Evolutionary conservation across 129 eudicot genomes (phyloP).

Genomic region (Ambrosia artemisiifolia): DNA sequence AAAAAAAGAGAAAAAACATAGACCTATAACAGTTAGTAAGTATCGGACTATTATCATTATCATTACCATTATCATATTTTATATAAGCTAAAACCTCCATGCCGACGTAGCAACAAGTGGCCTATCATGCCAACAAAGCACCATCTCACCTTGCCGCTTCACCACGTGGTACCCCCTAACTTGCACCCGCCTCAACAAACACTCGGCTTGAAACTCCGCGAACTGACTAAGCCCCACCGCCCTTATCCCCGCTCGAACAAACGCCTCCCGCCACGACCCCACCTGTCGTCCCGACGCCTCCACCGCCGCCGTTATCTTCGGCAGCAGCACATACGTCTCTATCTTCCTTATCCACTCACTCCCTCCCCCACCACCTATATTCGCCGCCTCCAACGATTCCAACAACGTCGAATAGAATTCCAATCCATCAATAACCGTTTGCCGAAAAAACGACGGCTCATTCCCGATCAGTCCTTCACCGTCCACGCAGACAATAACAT

Average conservation of each 20-base stretch:
- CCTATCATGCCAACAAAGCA: slow-evolving; percentile 98
- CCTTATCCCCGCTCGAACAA: slow-evolving; percentile 62
- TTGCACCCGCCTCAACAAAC: slow-evolving; percentile 71
- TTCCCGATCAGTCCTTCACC: slow-evolving; percentile 54
- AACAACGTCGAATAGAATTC: slow-evolving; percentile 78
- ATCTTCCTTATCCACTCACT: slow-evolving; percentile 73
- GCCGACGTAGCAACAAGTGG: slow-evolving; percentile 91
- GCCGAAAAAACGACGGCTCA: slow-evolving; percentile 62
- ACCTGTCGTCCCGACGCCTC: slow-evolving; percentile 66
- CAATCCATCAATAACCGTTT: slow-evolving; percentile 67
- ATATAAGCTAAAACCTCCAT: slow-evolving; percentile 63
- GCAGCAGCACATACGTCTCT: slow-evolving; percentile 70
- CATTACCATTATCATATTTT: neutral
- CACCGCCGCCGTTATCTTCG: slow-evolving; percentile 71
- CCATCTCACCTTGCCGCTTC: slow-evolving; percentile 80
- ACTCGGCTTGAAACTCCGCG: slow-evolving; percentile 93
- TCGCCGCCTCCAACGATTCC: slow-evolving; percentile 81
- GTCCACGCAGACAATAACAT: slow-evolving; percentile 67
- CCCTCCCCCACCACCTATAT: slow-evolving; percentile 50
- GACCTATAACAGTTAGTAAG: slow-evolving; percentile 9
- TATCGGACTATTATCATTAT: neutral
- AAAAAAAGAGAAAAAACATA: neutral
- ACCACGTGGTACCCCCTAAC: slow-evolving; percentile 95
- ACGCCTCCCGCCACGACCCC: slow-evolving; percentile 80
- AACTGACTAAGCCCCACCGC: slow-evolving; percentile 78